Evolutionary conservation across 2,329 filamentous ascomycete species (phyloP).

Genomic region (Fusarium falciforme): DNA sequence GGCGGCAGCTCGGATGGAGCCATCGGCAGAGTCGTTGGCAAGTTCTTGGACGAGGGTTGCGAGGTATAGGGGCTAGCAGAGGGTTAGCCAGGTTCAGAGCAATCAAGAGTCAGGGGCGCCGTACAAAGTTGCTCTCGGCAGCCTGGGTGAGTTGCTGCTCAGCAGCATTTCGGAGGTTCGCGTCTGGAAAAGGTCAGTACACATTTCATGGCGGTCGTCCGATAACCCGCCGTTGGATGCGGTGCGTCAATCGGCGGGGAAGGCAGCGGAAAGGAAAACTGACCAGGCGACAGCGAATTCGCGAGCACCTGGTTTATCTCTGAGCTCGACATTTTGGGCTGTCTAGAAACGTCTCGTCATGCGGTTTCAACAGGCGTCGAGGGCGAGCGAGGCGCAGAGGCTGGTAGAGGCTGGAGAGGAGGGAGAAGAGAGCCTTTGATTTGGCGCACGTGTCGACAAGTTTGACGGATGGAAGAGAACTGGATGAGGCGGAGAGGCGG

Average conservation of each 20-base stretch:
- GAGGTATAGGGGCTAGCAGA: conserved; percentile 84
- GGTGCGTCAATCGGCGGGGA: conserved; percentile 13
- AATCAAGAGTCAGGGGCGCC: conserved; percentile 44
- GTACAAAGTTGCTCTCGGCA: conserved; percentile 94
- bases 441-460: conserved; percentile 48
- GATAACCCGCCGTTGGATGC: conserved; percentile 4
- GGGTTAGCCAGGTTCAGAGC: conserved; percentile 41
- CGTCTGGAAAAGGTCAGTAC: conserved; percentile 71
- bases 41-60: conserved; percentile 92
- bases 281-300: conserved; percentile 95
- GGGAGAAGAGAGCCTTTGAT: conserved; percentile 36
- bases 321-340: conserved; percentile 75
- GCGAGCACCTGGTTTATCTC: conserved; percentile 98
- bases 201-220: conserved; percentile 17
- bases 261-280: conserved; percentile 51
- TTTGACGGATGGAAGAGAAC: conserved; percentile 42
- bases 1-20: conserved; percentile 90
- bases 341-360: conserved; percentile 52
- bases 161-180: conserved; percentile 86
- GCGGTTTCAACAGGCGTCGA: conserved; percentile 47
- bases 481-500: conserved; percentile 46
- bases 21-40: conserved; percentile 86
- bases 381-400: conserved; percentile 29
- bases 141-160: conserved; percentile 95
- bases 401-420: conserved; percentile 16